Conservation (phyloP, 306 rosid genomes). For the Casuarina equisetifolia region DNA sequence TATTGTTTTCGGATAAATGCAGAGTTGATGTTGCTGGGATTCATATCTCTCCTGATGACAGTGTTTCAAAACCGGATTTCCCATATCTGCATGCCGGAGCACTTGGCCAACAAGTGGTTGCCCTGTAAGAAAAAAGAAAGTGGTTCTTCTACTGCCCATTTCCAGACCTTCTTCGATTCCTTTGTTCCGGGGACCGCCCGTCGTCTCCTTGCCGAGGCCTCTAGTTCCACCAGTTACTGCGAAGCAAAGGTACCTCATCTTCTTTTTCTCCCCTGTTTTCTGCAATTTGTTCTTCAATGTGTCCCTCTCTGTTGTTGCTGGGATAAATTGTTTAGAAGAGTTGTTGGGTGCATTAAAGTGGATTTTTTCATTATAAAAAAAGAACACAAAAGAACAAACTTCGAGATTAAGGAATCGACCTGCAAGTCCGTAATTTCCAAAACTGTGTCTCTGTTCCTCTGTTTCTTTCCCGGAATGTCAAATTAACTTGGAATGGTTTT, state of each 20-base stretch:
- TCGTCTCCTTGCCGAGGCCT: constrained; percentile 31
- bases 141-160: constrained; percentile 17
- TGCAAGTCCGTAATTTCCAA: no score
- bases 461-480: no score
- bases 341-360: no score
- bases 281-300: background rate
- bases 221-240: constrained; percentile 17
- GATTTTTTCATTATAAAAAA: no score
- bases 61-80: constrained; percentile 30
- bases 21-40: constrained; percentile 44
- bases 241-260: background rate
- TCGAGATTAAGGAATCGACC: no score
- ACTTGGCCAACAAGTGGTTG: constrained; percentile 29
- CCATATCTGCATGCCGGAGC: constrained; percentile 29
- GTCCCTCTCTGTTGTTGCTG: no score
- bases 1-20: background rate
- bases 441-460: no score
- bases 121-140: constrained; percentile 24
- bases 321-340: no score
- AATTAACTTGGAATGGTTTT: no score
- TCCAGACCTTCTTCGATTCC: constrained; percentile 17
- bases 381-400: no score
- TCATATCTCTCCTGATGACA: constrained; percentile 36
- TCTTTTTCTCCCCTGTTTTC: background rate
- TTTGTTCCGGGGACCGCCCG: constrained; percentile 19